Evolutionary conservation across 2,329 filamentous ascomycete species (phyloP).

Genomic region (Zopfia rhizophila): DNA sequence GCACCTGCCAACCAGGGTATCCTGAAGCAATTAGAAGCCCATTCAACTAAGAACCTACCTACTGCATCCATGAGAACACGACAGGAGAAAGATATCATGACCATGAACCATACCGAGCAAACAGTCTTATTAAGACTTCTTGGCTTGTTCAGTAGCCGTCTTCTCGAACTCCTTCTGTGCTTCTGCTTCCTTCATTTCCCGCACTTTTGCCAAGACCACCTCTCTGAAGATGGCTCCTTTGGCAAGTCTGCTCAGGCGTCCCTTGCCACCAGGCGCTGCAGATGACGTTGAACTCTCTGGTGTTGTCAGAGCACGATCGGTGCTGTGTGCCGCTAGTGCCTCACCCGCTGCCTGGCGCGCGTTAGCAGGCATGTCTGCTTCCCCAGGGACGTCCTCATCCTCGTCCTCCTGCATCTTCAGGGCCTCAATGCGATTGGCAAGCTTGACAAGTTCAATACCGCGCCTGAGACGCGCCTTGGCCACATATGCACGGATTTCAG

Average conservation of each 20-base stretch:
- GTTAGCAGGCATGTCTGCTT: constrained; percentile 71
- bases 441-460: constrained; percentile 95
- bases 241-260: constrained; percentile 67
- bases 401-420: constrained; percentile 95
- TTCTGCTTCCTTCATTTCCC: constrained; percentile 89
- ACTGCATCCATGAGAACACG: background rate
- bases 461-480: constrained; percentile 89
- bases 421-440: constrained; percentile 92
- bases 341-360: constrained; percentile 66
- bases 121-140: constrained; percentile 16
- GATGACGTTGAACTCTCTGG: constrained; percentile 30
- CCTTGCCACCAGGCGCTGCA: constrained; percentile 50
- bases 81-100: background rate
- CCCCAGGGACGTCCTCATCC: constrained; percentile 72
- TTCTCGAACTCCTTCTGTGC: constrained; percentile 75
- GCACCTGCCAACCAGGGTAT: constrained; percentile 40
- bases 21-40: no score
- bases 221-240: constrained; percentile 87
- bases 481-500: constrained; percentile 95
- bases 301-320: constrained; percentile 41
- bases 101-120: background rate
- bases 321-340: constrained; percentile 47
- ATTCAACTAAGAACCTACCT: no score
- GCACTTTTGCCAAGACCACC: constrained; percentile 91
- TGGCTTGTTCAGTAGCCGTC: constrained; percentile 56